Evolutionary conservation across 2,329 filamentous ascomycete species (phyloP).

Genomic region (Macrophomina tecta): DNA sequence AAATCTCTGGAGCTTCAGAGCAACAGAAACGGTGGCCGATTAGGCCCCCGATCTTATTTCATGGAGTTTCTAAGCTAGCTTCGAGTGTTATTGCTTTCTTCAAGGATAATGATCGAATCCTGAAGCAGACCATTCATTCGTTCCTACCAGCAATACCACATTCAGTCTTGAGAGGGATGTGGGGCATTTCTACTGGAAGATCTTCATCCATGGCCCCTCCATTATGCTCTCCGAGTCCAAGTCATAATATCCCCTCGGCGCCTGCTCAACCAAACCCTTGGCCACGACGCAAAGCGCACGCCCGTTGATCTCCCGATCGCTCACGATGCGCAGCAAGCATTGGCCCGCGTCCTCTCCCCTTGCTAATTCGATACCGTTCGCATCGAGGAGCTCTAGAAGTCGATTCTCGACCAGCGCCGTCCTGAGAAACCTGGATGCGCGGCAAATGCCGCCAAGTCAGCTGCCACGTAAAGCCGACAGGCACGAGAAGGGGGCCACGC

Average conservation of each 20-base stretch:
- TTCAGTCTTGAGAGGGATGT: too few relatives aligned
- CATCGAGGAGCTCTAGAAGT: constrained; percentile 3
- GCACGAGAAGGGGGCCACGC: too few relatives aligned
- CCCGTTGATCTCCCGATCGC: constrained; percentile 4
- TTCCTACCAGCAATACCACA: too few relatives aligned
- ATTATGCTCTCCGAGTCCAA: not conserved
- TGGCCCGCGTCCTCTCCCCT: not conserved
- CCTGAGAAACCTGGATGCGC: not conserved
- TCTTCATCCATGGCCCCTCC: not conserved
- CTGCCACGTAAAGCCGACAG: too few relatives aligned
- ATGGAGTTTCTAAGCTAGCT: too few relatives aligned
- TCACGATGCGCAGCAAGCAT: constrained; percentile 7
- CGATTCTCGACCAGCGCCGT: not conserved
- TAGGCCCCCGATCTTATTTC: too few relatives aligned
- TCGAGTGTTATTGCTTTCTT: too few relatives aligned
- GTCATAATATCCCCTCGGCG: constrained; percentile 8
- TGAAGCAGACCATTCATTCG: too few relatives aligned
- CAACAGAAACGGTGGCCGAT: too few relatives aligned
- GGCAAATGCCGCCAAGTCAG: not conserved
- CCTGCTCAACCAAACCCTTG: not conserved
- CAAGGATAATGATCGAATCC: too few relatives aligned
- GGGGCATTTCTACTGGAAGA: not conserved
- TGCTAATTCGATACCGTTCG: not conserved
- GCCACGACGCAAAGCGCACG: constrained; percentile 6
- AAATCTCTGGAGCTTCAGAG: too few relatives aligned